Evolutionary conservation across 2,329 filamentous ascomycete genomes (phyloP).

Genomic region (Exophiala dermatitidis): DNA sequence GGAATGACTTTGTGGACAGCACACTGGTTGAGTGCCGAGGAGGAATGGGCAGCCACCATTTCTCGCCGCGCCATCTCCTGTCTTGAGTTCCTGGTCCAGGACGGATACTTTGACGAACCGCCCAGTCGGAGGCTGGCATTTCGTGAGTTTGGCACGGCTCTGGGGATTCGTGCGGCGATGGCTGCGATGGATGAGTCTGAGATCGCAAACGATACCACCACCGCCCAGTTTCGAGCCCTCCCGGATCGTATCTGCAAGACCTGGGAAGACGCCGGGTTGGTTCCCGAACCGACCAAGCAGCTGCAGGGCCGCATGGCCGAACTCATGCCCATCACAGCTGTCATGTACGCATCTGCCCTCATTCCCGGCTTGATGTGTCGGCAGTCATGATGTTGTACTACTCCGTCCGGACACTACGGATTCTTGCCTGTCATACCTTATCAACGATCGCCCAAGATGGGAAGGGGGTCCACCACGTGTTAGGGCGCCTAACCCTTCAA

Average conservation of each 20-base stretch:
- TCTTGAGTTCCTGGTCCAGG: constrained; percentile 30
- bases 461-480: too few species aligned
- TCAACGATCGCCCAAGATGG: too few species aligned
- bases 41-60: constrained; percentile 44
- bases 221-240: constrained; percentile 5
- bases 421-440: too few species aligned
- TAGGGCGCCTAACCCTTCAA: too few species aligned
- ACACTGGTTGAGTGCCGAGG: constrained; percentile 44
- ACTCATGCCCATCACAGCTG: constrained; percentile 48
- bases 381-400: neutral
- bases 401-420: too few species aligned
- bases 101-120: constrained; percentile 33
- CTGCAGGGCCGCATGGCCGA: constrained; percentile 40
- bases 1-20: constrained; percentile 55
- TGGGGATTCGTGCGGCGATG: constrained; percentile 41
- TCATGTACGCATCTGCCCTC: constrained; percentile 52
- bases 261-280: constrained; percentile 18
- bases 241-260: constrained; percentile 12
- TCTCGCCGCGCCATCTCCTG: constrained; percentile 19
- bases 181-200: neutral
- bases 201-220: constrained; percentile 4
- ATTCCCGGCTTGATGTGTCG: constrained; percentile 40
- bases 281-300: constrained; percentile 15
- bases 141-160: constrained; percentile 48
- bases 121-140: constrained; percentile 43